phyloP scores from a whole-genome alignment of 148 eudicot species.

The Cornus controversa region DNA sequence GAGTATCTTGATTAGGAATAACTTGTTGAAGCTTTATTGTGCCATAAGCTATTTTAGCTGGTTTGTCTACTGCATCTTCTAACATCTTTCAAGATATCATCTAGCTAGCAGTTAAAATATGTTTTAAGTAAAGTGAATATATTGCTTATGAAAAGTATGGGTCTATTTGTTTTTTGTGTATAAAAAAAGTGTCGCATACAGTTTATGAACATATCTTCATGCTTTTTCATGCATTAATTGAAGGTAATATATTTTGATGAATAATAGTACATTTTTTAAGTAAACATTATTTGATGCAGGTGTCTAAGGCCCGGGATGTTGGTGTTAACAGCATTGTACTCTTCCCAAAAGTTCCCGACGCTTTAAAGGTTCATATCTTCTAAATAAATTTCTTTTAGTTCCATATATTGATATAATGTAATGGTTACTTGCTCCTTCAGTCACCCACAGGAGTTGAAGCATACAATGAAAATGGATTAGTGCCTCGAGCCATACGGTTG shows the following conservation, averaged over 20 bases:
- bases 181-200: background rate
- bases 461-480: slow-evolving; percentile 87
- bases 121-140: background rate
- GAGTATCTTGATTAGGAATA: background rate
- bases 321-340: slow-evolving; percentile 89
- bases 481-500: slow-evolving; percentile 81
- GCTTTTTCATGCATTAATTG: slow-evolving; percentile 4
- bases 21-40: background rate
- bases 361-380: slow-evolving; percentile 63
- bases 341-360: slow-evolving; percentile 98
- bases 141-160: background rate
- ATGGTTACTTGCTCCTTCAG: slow-evolving; percentile 29
- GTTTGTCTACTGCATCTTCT: background rate
- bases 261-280: background rate
- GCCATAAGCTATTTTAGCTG: background rate
- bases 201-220: background rate
- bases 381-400: background rate
- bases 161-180: background rate
- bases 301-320: slow-evolving; percentile 86
- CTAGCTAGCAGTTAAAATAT: background rate
- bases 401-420: slow-evolving; percentile 1
- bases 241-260: background rate
- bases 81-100: background rate
- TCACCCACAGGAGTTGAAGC: slow-evolving; percentile 92
- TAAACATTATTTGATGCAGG: slow-evolving; percentile 41